Evolutionary conservation across 768 basidiomycete species (phyloP).

Genomic region (Russula earlei): DNA sequence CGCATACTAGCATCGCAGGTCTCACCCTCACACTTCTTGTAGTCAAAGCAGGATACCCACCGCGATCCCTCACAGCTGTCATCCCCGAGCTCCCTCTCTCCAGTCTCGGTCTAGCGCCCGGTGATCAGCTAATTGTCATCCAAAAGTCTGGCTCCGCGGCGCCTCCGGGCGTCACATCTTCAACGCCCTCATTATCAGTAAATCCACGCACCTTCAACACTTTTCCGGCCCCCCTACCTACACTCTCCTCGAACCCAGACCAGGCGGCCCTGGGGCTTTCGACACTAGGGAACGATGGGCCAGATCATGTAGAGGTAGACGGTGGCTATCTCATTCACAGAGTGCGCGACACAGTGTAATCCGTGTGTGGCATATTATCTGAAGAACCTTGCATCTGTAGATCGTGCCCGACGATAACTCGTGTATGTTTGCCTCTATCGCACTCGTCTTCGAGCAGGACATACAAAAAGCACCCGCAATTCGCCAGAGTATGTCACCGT

Average conservation of each 20-base stretch:
- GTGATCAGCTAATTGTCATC: slow-evolving; percentile 84
- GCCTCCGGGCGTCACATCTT: slow-evolving; percentile 7
- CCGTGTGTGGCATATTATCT: not conserved
- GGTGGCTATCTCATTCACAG: slow-evolving; percentile 66
- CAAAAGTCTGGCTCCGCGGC: slow-evolving; percentile 27
- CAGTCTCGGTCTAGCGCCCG: slow-evolving; percentile 63
- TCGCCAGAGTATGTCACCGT: slow-evolving; percentile 51
- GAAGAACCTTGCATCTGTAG: slow-evolving; percentile 27
- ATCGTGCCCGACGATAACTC: slow-evolving; percentile 97
- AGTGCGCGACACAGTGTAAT: slow-evolving; percentile 31
- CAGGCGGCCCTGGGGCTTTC: slow-evolving; percentile 19
- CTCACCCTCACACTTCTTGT: slow-evolving; percentile 1
- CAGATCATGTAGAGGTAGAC: slow-evolving; percentile 51
- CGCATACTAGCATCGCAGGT: not conserved
- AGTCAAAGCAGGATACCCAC: slow-evolving; percentile 87
- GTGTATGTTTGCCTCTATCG: slow-evolving; percentile 84
- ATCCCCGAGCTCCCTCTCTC: slow-evolving; percentile 67
- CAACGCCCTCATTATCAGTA: slow-evolving; percentile 18
- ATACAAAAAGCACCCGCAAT: slow-evolving; percentile 60
- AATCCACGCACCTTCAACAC: slow-evolving; percentile 21
- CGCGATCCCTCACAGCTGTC: slow-evolving; percentile 50
- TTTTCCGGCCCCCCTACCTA: slow-evolving; percentile 19
- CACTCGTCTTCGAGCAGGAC: slow-evolving; percentile 77
- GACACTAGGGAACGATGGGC: slow-evolving; percentile 28
- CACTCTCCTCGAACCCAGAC: slow-evolving; percentile 17